Conservation (phyloP, 148 eudicot genomes). For the Tetragonia tetragonoides region DNA sequence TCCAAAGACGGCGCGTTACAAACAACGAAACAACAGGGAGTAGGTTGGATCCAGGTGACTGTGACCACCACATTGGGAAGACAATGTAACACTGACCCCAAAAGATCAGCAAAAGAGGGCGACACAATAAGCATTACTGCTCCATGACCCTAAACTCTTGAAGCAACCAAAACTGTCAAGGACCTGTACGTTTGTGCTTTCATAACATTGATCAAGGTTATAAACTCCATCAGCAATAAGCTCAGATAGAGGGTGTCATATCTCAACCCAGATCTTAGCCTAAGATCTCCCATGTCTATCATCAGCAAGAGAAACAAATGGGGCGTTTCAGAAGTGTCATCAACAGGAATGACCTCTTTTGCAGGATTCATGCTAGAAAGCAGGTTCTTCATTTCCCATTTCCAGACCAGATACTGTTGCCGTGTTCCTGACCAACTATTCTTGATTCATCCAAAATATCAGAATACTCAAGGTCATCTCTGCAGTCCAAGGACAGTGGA, state of each 20-base stretch:
- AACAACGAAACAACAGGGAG: too few relatives aligned
- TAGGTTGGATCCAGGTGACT: not conserved
- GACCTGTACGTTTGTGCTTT: not conserved
- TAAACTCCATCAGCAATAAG: too few relatives aligned
- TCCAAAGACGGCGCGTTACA: too few relatives aligned
- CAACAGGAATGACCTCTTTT: not conserved
- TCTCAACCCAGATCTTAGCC: not conserved
- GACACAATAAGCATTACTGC: not conserved
- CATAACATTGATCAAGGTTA: too few relatives aligned
- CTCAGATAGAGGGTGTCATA: too few relatives aligned
- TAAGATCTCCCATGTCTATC: not conserved
- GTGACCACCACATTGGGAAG: not conserved
- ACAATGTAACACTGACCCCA: not conserved
- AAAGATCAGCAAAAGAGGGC: not conserved
- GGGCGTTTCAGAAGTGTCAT: not conserved
- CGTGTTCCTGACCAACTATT: not conserved
- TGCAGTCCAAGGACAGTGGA: constrained; percentile 21
- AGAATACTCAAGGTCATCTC: constrained; percentile 12
- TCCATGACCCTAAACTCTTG: not conserved
- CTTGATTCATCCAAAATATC: not conserved
- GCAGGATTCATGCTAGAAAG: not conserved
- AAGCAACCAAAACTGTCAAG: not conserved
- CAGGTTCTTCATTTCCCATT: not conserved
- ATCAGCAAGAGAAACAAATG: not conserved
- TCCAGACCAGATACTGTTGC: not conserved